Evolutionary conservation across 2,329 filamentous ascomycete genomes (phyloP).

Genomic region (Aspergillus calidoustus): DNA sequence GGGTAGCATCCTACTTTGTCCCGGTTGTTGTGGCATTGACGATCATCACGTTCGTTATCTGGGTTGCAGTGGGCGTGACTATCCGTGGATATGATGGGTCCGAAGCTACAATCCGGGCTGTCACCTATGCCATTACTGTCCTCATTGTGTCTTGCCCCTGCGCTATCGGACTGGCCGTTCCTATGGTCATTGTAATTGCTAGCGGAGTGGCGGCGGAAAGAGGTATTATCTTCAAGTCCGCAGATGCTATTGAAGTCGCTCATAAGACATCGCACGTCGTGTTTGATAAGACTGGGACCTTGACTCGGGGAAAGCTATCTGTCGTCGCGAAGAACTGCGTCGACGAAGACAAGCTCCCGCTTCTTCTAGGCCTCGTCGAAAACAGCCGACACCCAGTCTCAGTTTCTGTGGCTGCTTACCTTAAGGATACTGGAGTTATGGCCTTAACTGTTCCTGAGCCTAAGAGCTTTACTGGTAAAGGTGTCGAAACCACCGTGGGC

Average conservation of each 20-base stretch:
- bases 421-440: too few relatives aligned
- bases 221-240: constrained; percentile 72
- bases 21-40: constrained; percentile 66
- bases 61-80: constrained; percentile 64
- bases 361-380: constrained; percentile 46
- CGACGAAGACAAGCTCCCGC: not conserved
- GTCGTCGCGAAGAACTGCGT: constrained; percentile 38
- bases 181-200: constrained; percentile 77
- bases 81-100: constrained; percentile 42
- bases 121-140: constrained; percentile 74
- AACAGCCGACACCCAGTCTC: too few relatives aligned
- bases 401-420: too few relatives aligned
- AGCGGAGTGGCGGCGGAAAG: constrained; percentile 67
- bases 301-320: constrained; percentile 63
- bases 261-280: constrained; percentile 68
- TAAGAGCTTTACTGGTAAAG: too few relatives aligned
- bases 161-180: constrained; percentile 74
- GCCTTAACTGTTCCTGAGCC: too few relatives aligned
- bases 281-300: constrained; percentile 80
- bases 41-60: constrained; percentile 64
- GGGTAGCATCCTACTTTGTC: constrained; percentile 70
- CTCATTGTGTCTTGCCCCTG: constrained; percentile 80
- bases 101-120: constrained; percentile 62
- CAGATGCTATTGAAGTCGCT: constrained; percentile 66
- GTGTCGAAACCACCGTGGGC: too few relatives aligned